A percentile compares a stretch with the other conserved stretches of the same genome.
phyloP scores from a whole-genome alignment of 768 basidiomycete genomes.

The Phanerochaete sordida region DNA sequence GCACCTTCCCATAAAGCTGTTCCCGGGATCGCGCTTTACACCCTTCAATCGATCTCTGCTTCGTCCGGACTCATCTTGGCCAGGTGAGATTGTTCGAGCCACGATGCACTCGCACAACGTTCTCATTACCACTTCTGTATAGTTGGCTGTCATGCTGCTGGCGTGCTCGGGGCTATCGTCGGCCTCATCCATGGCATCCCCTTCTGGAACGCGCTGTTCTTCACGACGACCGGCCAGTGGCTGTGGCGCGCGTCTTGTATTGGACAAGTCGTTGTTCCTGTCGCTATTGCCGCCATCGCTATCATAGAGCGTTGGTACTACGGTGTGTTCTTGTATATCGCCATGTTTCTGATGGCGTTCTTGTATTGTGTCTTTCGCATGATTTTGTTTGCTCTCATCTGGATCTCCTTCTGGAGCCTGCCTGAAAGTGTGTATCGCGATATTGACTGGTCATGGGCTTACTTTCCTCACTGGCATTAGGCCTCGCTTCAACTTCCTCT shows the following conservation, averaged over 20 bases:
- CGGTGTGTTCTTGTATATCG: neutral
- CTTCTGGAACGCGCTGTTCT: neutral
- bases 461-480: slow-evolving; percentile 2
- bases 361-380: neutral
- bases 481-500: no score
- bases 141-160: neutral
- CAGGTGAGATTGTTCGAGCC: neutral
- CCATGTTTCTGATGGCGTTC: neutral
- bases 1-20: neutral
- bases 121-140: neutral
- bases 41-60: neutral
- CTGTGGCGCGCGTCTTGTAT: neutral
- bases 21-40: neutral
- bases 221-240: neutral
- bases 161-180: neutral
- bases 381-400: neutral
- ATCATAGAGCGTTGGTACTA: no score
- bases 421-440: neutral
- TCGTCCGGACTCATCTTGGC: neutral
- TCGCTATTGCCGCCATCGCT: neutral
- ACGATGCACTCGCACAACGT: no score
- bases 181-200: neutral
- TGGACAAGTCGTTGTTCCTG: neutral
- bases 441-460: neutral
- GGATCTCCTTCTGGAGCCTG: neutral